These are phyloP conservation scores for Neopestalotiopsis sp. DNA, from an alignment of 2,329 filamentous ascomycete genomes.

Conservation along the genomic window DNA sequence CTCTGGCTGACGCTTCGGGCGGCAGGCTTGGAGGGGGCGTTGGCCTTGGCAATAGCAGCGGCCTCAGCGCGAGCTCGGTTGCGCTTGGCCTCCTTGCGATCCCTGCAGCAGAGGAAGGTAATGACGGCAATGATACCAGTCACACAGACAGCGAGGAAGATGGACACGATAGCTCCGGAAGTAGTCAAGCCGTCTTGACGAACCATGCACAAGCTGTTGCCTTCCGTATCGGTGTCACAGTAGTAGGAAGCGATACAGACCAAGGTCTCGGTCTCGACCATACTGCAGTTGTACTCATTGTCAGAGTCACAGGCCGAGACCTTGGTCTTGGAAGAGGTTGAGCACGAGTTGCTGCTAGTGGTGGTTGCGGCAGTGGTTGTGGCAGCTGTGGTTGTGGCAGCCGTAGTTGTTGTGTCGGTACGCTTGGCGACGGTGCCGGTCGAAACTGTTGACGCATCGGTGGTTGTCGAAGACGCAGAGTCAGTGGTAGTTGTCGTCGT, in stretches of 20 bases:
- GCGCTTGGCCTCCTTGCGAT: conserved; percentile 50
- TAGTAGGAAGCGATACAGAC: conserved; percentile 50
- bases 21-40: conserved; percentile 14
- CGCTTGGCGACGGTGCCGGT: conserved; percentile 16
- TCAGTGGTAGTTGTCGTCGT: background rate
- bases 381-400: conserved; percentile 13
- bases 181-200: conserved; percentile 43
- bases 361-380: conserved; percentile 22
- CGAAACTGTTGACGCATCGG: background rate
- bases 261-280: conserved; percentile 39
- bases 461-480: background rate
- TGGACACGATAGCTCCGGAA: conserved; percentile 51
- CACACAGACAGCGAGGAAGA: conserved; percentile 51
- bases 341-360: conserved; percentile 24
- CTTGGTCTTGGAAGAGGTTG: conserved; percentile 39
- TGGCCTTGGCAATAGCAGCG: conserved; percentile 53
- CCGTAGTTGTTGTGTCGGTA: conserved; percentile 15
- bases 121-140: conserved; percentile 45
- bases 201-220: conserved; percentile 50
- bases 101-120: conserved; percentile 58
- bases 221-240: conserved; percentile 49
- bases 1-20: conserved; percentile 9
- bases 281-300: conserved; percentile 45
- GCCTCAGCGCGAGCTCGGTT: conserved; percentile 54
- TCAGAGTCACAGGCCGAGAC: conserved; percentile 49